These are phyloP conservation scores for Cucumis hystrix DNA, from an alignment of 306 rosid genomes.

Conservation along the genomic window DNA sequence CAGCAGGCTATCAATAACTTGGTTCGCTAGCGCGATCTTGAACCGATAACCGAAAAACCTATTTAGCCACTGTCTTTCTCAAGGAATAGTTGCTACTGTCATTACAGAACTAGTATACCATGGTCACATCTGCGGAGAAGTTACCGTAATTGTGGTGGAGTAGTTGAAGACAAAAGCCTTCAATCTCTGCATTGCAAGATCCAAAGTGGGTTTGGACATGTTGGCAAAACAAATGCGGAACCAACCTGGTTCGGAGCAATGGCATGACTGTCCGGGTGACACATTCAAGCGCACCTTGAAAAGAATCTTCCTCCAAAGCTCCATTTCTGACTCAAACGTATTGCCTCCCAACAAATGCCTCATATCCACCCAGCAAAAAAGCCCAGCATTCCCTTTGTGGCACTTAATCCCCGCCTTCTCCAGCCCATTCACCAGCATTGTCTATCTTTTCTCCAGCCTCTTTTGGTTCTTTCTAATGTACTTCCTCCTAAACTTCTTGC, in stretches of 20 bases:
- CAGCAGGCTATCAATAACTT: not conserved
- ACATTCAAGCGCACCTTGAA: conserved; percentile 2
- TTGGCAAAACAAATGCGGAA: conserved; percentile 7
- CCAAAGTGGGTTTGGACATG: not conserved
- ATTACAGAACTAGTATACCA: not conserved
- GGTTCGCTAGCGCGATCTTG: not conserved
- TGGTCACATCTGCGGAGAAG: not conserved
- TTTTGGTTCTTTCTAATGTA: not conserved
- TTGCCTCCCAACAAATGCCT: not conserved
- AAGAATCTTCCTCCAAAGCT: conserved; percentile 10
- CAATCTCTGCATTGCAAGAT: not conserved
- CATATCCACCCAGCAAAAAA: conserved; percentile 7
- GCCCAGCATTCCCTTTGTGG: not conserved
- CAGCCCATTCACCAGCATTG: not conserved
- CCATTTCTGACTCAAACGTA: conserved; percentile 5
- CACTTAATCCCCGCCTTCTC: not conserved
- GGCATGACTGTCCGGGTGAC: conserved; percentile 7
- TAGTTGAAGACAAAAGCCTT: not conserved
- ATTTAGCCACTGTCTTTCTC: not conserved
- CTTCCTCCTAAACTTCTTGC: not conserved
- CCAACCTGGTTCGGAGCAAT: conserved; percentile 12
- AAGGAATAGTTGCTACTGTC: not conserved
- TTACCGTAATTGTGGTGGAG: not conserved
- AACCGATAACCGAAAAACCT: conserved; percentile 9
- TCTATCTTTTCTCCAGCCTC: not conserved